Conservation (phyloP, 257 asterid genomes). For the Cynanchum wilfordii region DNA sequence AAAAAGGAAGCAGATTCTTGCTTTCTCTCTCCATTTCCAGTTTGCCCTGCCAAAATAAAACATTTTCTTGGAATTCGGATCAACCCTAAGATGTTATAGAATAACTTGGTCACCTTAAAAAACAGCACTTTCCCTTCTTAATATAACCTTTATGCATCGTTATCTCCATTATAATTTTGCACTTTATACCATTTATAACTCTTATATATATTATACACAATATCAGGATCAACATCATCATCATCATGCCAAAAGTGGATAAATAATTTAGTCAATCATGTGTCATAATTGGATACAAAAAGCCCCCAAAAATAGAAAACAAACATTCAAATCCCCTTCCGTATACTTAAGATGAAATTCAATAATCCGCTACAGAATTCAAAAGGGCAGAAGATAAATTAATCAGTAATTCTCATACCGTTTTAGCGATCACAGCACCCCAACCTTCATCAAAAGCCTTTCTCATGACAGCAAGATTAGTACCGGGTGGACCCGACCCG, state of each 20-base stretch:
- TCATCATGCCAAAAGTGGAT: neutral
- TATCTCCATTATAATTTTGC: neutral
- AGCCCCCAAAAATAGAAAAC: no score
- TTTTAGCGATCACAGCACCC: constrained; percentile 98
- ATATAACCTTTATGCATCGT: neutral
- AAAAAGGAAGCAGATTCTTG: no score
- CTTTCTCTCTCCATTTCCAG: no score
- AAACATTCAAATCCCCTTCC: no score
- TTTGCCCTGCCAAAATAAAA: no score
- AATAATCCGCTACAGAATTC: neutral
- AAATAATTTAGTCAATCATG: neutral
- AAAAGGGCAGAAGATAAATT: neutral
- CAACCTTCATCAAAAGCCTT: constrained; percentile 96
- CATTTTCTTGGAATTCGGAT: no score
- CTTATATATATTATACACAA: neutral
- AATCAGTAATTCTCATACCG: constrained; percentile 37
- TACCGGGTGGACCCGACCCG: constrained; percentile 99
- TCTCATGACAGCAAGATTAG: constrained; percentile 90
- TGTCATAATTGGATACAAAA: neutral
- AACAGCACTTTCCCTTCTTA: neutral
- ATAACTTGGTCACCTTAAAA: no score
- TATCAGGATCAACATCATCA: neutral
- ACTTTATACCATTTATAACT: neutral
- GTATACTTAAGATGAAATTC: no score
- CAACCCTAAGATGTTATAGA: no score